Evolutionary conservation across 192 early-diverging fungal species (phyloP), one percentile per base, ranked within the genome.

Genomic region (Gryganskiella cystojenkinii): DNA sequence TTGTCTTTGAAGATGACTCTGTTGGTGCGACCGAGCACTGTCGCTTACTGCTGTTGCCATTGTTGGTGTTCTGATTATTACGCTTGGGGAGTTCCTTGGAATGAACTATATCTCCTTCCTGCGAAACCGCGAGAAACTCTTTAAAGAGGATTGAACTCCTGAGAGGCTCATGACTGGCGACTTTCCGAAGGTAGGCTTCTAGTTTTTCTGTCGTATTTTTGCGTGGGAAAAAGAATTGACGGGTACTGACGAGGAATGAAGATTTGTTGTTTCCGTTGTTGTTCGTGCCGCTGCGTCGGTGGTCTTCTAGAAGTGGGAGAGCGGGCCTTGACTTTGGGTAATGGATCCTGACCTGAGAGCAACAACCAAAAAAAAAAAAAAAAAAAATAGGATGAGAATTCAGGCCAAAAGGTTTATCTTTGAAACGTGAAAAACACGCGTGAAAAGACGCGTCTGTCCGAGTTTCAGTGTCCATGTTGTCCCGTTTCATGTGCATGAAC

Each of bases 141-240:
- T 74, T 72, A 43, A 88, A 75, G 11, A 85, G 43, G 11, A 61
- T 49, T 4, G 83, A 86, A 28, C 62, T 64, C 20, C 71, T 55
- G 28, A 88, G 61, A n/a, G 56, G 67, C 19, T 75, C 80, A 47
- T 85, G 78, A 1, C 43, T 31, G 11, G 73, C 54, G 3, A 82
- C 82, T 51, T 82, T 81, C 8, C 70, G 75, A 15, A 88, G 37
- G 43, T 88, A 88, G 17, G 25, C 49, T 44, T 88, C 85, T 15
- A 88, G 49, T 56, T 85, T 81, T 51, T 83, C 80, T 0, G 83
- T 63, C 28, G 71, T 88, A 19, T 81, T 75, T 64, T 88, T 88
- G 19, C 63, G 70, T 20, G 71, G 76, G 54, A 65, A 84, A 46
- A 65, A 80, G 62, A 68, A 68, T 56, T 61, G 78, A 19, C 68